Conservation (phyloP, 345 rosid species). For the Mercurialis annua region DNA sequence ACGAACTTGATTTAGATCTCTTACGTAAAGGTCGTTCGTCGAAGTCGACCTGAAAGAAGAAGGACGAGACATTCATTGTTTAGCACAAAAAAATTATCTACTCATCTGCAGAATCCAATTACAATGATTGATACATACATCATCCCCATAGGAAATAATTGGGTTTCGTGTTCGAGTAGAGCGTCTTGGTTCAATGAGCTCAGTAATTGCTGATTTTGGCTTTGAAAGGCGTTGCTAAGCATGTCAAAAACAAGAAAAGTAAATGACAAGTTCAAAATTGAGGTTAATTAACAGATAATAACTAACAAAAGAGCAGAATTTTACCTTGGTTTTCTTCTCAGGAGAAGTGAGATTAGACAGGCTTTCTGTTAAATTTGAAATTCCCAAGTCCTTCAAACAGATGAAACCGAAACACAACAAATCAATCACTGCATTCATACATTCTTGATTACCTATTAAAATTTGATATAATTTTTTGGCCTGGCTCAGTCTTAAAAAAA, state of each 20-base stretch:
- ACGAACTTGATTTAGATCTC: conserved; percentile 28
- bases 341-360: neutral
- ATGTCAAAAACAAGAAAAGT: neutral
- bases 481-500: too few species aligned
- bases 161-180: conserved; percentile 45
- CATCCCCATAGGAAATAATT: conserved; percentile 39
- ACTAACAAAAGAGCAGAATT: neutral
- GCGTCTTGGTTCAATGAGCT: conserved; percentile 44
- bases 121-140: conserved; percentile 27
- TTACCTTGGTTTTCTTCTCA: conserved; percentile 10
- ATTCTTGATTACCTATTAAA: neutral
- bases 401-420: neutral
- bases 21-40: conserved; percentile 19
- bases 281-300: too few species aligned
- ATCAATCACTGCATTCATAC: neutral
- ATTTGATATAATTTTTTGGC: too few species aligned
- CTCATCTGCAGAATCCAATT: neutral
- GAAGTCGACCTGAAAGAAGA: conserved; percentile 31
- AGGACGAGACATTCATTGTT: neutral
- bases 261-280: too few species aligned
- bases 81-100: too few species aligned
- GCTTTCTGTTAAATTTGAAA: neutral
- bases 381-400: conserved; percentile 6
- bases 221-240: conserved; percentile 27
- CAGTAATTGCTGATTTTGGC: conserved; percentile 16